Percentiles rank a stretch among this genome's conserved stretches.
Evolutionary conservation across 805 yeast genomes (phyloP).

Genomic region (Candida alai): DNA sequence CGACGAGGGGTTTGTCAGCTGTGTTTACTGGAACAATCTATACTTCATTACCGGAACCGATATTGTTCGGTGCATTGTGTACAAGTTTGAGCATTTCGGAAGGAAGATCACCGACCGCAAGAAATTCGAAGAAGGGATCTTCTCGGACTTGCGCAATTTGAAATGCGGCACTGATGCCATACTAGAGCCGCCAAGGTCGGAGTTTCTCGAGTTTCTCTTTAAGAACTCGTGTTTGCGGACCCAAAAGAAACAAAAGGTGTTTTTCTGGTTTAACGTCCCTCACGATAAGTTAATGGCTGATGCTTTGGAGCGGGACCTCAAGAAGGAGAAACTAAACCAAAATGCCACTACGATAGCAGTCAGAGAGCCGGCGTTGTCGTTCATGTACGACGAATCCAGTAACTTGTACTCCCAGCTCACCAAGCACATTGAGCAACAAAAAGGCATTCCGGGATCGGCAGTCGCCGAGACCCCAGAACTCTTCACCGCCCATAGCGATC

Average conservation of each 20-base stretch:
- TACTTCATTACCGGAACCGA: conserved; percentile 95
- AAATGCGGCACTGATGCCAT: conserved; percentile 87
- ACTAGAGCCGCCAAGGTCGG: conserved; percentile 81
- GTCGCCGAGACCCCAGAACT: background rate
- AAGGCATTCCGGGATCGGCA: background rate
- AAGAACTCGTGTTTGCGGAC: conserved; percentile 86
- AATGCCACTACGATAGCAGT: conserved; percentile 68
- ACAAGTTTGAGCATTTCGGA: conserved; percentile 87
- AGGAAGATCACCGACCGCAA: conserved; percentile 79
- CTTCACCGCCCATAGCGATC: background rate
- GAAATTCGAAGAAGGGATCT: conserved; percentile 95
- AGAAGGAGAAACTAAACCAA: conserved; percentile 62
- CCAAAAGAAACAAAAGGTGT: conserved; percentile 94
- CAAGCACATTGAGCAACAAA: conserved; percentile 26
- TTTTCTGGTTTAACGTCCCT: conserved; percentile 94
- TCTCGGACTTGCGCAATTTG: conserved; percentile 81
- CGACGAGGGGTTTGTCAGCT: conserved; percentile 88
- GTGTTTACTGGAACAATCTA: conserved; percentile 87
- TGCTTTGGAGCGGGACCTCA: conserved; percentile 88
- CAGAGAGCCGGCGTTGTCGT: conserved; percentile 76
- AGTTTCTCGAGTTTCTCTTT: conserved; percentile 77
- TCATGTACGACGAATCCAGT: conserved; percentile 54
- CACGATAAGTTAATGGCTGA: conserved; percentile 91
- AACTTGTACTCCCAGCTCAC: conserved; percentile 54
- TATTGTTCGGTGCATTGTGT: conserved; percentile 87